Conservation (phyloP, 352 stramenopile species). For the Phytophthora sp. region DNA sequence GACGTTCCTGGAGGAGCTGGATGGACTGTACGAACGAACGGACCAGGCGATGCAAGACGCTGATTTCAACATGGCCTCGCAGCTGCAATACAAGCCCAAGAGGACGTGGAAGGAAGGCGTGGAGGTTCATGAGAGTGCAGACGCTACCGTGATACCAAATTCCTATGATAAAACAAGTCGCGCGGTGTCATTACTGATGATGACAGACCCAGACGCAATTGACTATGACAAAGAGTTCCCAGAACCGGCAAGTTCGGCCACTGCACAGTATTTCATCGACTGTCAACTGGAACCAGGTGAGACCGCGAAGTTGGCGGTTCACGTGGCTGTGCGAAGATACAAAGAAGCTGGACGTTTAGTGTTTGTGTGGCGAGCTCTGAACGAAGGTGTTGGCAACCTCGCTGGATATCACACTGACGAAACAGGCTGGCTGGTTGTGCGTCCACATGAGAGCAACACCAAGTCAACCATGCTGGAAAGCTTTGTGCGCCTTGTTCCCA, state of each 20-base stretch:
- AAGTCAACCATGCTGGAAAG: conserved; percentile 8
- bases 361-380: conserved; percentile 52
- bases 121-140: neutral
- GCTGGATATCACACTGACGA: conserved; percentile 48
- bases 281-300: conserved; percentile 2
- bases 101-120: neutral
- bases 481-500: conserved; percentile 12
- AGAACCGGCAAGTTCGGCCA: conserved; percentile 27
- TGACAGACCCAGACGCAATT: neutral
- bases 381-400: conserved; percentile 32
- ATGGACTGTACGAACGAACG: conserved; percentile 16
- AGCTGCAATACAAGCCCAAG: neutral
- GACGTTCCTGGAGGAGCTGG: conserved; percentile 14
- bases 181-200: neutral
- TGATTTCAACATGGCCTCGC: neutral
- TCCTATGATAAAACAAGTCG: neutral
- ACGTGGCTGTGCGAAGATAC: conserved; percentile 27
- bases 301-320: neutral
- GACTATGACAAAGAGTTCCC: neutral
- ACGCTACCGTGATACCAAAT: neutral
- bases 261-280: conserved; percentile 28
- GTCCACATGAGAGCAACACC: neutral
- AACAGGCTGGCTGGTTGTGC: conserved; percentile 45
- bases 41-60: conserved; percentile 11
- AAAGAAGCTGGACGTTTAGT: conserved; percentile 45